These are phyloP conservation scores for Sugiyamaella smithiae DNA, from an alignment of 805 yeast species.

Conservation along the genomic window DNA sequence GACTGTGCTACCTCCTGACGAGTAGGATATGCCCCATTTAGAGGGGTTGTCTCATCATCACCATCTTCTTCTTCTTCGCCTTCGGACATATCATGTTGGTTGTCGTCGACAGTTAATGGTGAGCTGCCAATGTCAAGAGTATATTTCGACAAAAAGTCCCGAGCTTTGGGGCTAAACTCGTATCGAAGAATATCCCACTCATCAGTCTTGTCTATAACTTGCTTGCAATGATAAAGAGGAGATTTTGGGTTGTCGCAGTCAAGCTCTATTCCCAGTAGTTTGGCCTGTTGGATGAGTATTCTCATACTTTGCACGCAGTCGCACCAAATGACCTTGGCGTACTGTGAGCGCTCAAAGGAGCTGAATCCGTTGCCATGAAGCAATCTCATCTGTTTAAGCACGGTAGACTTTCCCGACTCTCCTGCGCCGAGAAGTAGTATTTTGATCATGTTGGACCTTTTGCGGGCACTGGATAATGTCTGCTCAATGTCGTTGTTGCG, in stretches of 20 bases:
- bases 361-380: conserved; percentile 84
- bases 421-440: conserved; percentile 88
- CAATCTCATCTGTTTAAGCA: conserved; percentile 80
- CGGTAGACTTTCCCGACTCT: conserved; percentile 92
- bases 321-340: conserved; percentile 87
- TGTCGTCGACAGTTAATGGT: conserved; percentile 16
- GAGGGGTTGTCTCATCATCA: conserved; percentile 1
- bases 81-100: conserved; percentile 12
- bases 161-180: conserved; percentile 55
- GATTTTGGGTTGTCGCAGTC: conserved; percentile 57
- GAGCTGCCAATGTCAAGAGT: conserved; percentile 60
- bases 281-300: conserved; percentile 69
- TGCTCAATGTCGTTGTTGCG: conserved; percentile 49
- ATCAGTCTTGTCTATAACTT: neutral
- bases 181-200: conserved; percentile 11
- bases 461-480: conserved; percentile 24
- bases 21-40: neutral
- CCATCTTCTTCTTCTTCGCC: conserved; percentile 2
- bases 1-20: conserved; percentile 60
- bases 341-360: conserved; percentile 72
- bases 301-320: conserved; percentile 87
- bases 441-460: conserved; percentile 37
- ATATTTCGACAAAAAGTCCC: conserved; percentile 56
- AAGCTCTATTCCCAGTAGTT: conserved; percentile 58
- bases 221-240: conserved; percentile 40